Evolutionary conservation across 345 rosid genomes (phyloP), one percentile per base, ranked within the genome.

Genomic region (Laguncularia racemosa): DNA sequence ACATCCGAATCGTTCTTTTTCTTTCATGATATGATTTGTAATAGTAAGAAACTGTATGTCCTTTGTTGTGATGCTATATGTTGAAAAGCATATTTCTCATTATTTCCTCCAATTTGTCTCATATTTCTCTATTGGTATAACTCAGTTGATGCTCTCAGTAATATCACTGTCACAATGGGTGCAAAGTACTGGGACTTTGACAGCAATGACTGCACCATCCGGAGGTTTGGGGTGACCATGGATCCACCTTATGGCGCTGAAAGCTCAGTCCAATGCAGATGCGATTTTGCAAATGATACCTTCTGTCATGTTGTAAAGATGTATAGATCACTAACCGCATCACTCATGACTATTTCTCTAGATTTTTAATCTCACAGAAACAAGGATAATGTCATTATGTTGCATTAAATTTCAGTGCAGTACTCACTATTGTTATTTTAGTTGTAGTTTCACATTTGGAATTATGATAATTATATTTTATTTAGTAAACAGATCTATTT

Each of bases 61-160:
- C 16, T 0, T 44, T 23, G 28, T 2, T 23, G 28, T 23, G 28
- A 23, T 23, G 28, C 28, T 23, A 23, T 23, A 23, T 23, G 28
- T 23, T 23, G 28, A 23, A 23, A 2, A 23, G 28, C 28, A 23
- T 3, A 23, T 23, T 20, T 17, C 9, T 53, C 23, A 14, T 26
- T 16, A 20, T 18, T 44, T 56, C 2, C 4, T 40, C 20, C 13
- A 13, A 44, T 17, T 52, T 12, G 20, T 48, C 14, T 50, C 16
- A 59, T 1, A 21, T 20, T 17, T 3, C 15, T 50, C 16, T 16
- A 11, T 51, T 17, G 13, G 13, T 49, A 44, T 50, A 26, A 18
- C 20, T 16, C 63, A 82, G 88, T 78, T 69, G 74, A 80, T 64
- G 81, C 76, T 53, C 78, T 85, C 48, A 67, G 67, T 21, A 72